Conservation (phyloP, 2,329 filamentous ascomycete genomes). For the Davidsoniella neocaledoniae region DNA sequence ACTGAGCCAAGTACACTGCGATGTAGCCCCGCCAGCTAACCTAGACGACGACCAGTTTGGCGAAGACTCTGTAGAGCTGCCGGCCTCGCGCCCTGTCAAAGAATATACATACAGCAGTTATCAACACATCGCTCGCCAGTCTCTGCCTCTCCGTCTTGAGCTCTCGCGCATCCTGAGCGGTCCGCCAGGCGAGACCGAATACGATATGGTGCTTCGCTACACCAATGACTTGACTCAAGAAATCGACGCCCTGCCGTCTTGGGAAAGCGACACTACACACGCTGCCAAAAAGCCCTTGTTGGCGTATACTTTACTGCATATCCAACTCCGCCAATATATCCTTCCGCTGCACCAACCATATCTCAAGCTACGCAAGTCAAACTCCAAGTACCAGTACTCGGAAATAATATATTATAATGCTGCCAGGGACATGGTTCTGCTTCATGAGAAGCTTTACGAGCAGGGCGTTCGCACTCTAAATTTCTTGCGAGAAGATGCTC, state of each 20-base stretch:
- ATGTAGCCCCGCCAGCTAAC: slow-evolving; percentile 38
- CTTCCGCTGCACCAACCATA: slow-evolving; percentile 45
- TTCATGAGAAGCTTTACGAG: slow-evolving; percentile 42
- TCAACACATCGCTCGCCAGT: slow-evolving; percentile 39
- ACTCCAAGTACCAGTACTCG: slow-evolving; percentile 45
- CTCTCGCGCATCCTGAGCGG: slow-evolving; percentile 39
- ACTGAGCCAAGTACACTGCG: slow-evolving; percentile 38
- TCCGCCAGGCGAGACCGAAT: slow-evolving; percentile 37
- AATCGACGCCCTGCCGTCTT: slow-evolving; percentile 41
- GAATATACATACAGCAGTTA: slow-evolving; percentile 44
- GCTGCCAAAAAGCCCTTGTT: slow-evolving; percentile 37
- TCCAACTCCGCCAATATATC: slow-evolving; percentile 45
- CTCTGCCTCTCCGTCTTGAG: slow-evolving; percentile 38
- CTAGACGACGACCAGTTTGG: slow-evolving; percentile 42
- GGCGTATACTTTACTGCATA: slow-evolving; percentile 41
- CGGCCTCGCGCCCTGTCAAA: slow-evolving; percentile 31
- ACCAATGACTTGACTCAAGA: slow-evolving; percentile 44
- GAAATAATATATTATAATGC: slow-evolving; percentile 48
- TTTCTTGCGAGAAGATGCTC: slow-evolving; percentile 41
- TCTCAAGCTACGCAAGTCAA: slow-evolving; percentile 39
- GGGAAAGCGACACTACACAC: slow-evolving; percentile 24
- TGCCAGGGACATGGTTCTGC: slow-evolving; percentile 42
- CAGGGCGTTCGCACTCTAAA: slow-evolving; percentile 42
- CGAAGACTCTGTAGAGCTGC: slow-evolving; percentile 33
- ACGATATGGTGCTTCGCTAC: slow-evolving; percentile 44